Percentiles rank a stretch among this genome's conserved stretches.
phyloP scores from a whole-genome alignment of 2,329 filamentous ascomycete species.

The Macroventuria anomochaeta region DNA sequence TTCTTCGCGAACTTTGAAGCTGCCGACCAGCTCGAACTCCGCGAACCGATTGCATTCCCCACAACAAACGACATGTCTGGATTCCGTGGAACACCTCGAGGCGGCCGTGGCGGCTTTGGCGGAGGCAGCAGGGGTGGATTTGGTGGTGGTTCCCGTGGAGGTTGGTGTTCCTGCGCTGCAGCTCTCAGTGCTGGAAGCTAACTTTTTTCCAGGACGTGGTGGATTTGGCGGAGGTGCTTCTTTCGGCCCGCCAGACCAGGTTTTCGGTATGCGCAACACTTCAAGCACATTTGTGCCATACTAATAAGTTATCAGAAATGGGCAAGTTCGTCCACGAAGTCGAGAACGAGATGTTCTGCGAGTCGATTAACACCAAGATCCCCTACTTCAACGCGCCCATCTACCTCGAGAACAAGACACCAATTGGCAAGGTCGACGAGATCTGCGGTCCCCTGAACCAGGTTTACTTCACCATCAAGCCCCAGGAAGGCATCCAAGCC shows the following conservation, averaged over 20 bases:
- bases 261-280: constrained; percentile 45
- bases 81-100: constrained; percentile 59
- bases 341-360: constrained; percentile 98
- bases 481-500: constrained; percentile 93
- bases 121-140: constrained; percentile 60
- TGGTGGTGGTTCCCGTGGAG: constrained; percentile 55
- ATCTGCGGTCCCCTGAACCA: constrained; percentile 97
- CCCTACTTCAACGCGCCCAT: constrained; percentile 99
- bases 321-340: constrained; percentile 91
- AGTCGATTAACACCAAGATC: constrained; percentile 92
- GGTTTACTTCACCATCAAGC: constrained; percentile 98
- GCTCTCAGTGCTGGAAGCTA: constrained; percentile 37
- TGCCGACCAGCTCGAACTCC: constrained; percentile 33
- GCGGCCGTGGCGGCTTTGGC: constrained; percentile 53
- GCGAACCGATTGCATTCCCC: constrained; percentile 37
- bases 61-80: constrained; percentile 60
- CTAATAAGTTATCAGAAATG: constrained; percentile 70
- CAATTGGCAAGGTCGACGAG: constrained; percentile 97
- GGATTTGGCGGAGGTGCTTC: constrained; percentile 45
- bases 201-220: constrained; percentile 45
- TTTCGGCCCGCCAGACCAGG: constrained; percentile 54
- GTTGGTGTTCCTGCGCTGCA: constrained; percentile 38
- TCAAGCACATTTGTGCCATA: background rate
- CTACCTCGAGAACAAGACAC: constrained; percentile 98
- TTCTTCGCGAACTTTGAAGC: constrained; percentile 31